Evolutionary conservation across 1,284 basidiomycete species (phyloP), one percentile per base, ranked within the genome.

Genomic region (Pterulicium gracile): DNA sequence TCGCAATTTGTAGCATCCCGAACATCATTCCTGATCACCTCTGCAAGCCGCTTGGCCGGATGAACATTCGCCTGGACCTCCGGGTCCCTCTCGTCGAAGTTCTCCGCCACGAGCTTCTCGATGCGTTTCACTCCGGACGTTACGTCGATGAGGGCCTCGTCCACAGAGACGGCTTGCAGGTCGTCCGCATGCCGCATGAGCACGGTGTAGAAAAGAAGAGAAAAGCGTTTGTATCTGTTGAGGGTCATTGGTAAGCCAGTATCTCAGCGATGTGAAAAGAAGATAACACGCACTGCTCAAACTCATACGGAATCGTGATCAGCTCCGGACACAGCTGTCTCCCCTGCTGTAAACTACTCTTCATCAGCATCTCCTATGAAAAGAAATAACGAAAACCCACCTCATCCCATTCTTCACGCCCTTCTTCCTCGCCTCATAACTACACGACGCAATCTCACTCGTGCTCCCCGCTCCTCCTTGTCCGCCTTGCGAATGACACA

Each of bases 341-440:
- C 3, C 88, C 92, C 59, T 93, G 88, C 35, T 90, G 88, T 18
- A 96, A 67, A 60, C 89, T 87, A 47, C 7, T 10, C 7, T 10
- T 10, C 7, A 32, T 32, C 27, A 32, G 7, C 27, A 52, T 44
- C 45, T 14, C 2, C 20, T 21, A 23, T 14, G 42, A 21, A 42
- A 13, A 48, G 23, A 35, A 44, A 46, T 4, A 35, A 46, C n/a
- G 7, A 46, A 17, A 4, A 36, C 70, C 15, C 53, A 81, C 83
- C 85, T 92, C 93, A 98, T 98, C 2, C 95, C 96, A 54, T 94
- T 93, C 62, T 78, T 81, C 42, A 98, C 78, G 1, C 95, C 95
- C 59, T 82, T 90, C 20, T 72, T 70, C 39, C 95, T 73, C 0
- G 95, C 93, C 56, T 95, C 92, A 58, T 98, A 98, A 58, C 89